Evolutionary conservation across 352 stramenopile species (phyloP).

Genomic region (Pythium rhizo-oryzae): DNA sequence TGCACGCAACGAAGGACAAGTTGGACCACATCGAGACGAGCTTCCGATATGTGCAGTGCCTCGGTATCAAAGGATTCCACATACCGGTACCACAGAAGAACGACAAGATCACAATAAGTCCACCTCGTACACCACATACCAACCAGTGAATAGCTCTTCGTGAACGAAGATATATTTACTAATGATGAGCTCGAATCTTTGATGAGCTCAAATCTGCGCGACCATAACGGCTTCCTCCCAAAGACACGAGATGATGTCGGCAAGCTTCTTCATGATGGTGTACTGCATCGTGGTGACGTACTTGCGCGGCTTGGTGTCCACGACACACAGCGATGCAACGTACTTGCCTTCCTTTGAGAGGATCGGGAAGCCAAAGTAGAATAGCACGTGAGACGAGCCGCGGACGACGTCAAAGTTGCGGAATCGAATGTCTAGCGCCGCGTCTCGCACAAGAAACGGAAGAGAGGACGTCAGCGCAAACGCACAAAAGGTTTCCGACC

Average conservation of each 20-base stretch:
- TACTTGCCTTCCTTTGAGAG: slow-evolving; percentile 21
- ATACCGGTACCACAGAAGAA: not conserved
- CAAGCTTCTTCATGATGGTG: slow-evolving; percentile 47
- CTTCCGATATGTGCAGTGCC: slow-evolving; percentile 42
- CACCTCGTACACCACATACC: no score
- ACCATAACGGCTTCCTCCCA: slow-evolving; percentile 19
- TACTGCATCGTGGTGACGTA: slow-evolving; percentile 68
- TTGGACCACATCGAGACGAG: slow-evolving; percentile 36
- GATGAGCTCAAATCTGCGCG: slow-evolving; percentile 8
- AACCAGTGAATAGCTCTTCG: no score
- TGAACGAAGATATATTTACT: not conserved
- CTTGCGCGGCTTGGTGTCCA: slow-evolving; percentile 48
- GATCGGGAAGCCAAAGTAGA: slow-evolving; percentile 57
- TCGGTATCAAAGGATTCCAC: slow-evolving; percentile 39
- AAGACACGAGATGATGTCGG: slow-evolving; percentile 31
- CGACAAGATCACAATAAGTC: no score
- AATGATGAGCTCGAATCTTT: no score
- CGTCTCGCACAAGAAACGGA: slow-evolving; percentile 54
- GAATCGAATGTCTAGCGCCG: slow-evolving; percentile 55
- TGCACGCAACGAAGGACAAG: slow-evolving; percentile 37
- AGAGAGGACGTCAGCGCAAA: slow-evolving; percentile 34
- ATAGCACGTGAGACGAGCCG: slow-evolving; percentile 34
- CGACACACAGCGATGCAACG: slow-evolving; percentile 48
- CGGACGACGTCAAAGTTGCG: slow-evolving; percentile 44
- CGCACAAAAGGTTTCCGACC: slow-evolving; percentile 41